Conservation (phyloP, 164 flowering plant species). For the Magnolia sinica region DNA sequence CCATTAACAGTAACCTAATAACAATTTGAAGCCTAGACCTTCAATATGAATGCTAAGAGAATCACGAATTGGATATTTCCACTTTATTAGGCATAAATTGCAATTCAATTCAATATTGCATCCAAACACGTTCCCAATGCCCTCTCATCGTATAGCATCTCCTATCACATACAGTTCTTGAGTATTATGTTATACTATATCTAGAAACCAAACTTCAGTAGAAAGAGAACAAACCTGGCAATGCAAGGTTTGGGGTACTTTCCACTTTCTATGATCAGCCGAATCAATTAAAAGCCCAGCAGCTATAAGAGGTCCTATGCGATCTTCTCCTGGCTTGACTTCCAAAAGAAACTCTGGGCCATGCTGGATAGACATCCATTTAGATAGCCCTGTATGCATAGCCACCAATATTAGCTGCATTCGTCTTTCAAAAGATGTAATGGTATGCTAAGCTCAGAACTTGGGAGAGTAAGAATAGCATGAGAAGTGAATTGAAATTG, state of each 20-base stretch:
- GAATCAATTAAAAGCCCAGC: constrained; percentile 52
- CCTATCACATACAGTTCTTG: neutral
- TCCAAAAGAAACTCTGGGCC: constrained; percentile 50
- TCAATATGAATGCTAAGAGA: neutral
- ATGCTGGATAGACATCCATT: constrained; percentile 60
- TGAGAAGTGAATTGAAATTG: neutral
- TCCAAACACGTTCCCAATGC: neutral
- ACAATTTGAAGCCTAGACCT: neutral
- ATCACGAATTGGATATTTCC: neutral
- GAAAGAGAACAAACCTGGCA: constrained; percentile 50
- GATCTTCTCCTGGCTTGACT: constrained; percentile 54
- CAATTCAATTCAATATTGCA: neutral
- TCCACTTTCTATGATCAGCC: constrained; percentile 29
- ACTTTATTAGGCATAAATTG: neutral
- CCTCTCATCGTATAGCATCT: neutral
- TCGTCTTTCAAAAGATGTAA: neutral
- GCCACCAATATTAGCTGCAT: constrained; percentile 11
- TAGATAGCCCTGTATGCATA: constrained; percentile 32
- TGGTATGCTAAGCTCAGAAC: neutral
- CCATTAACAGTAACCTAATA: neutral
- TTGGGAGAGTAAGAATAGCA: neutral
- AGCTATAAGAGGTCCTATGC: constrained; percentile 68
- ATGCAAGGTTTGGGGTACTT: constrained; percentile 35
- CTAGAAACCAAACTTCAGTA: neutral
- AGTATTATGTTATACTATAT: no score